Base-by-base conservation (phyloP, 371 early-diverging fungal species). In the Chytridiales sp. region DNA sequence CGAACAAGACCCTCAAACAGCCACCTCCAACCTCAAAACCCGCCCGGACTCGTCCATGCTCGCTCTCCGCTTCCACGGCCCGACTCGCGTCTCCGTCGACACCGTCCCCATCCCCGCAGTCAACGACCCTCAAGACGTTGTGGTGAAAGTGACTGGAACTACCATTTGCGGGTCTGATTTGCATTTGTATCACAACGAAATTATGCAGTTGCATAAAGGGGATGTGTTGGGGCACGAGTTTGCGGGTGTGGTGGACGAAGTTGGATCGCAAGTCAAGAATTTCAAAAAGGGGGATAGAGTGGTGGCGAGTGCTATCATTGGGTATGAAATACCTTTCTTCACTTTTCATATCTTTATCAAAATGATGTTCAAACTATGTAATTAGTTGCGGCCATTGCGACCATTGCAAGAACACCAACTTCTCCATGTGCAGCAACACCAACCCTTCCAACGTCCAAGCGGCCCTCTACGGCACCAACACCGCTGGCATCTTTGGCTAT, bases 81-180 rank as follows among this genome's bases (percentile, higher is more conserved):
- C 21, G 31, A 8, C 29, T 8, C 11, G 30, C 26, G 50, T 49
- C 17, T 17, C n/a, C 13, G 26, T 26, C 34, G 50, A 49, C 31
- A 13, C 21, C 17, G 50, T 49, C 29, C 50, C 50, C 13, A 49
- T 26, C 8, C 50, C 50, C 6, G 50, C 21, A 31, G 34, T 49
- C 13, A 30, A 21, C 15, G 50, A 49, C n/a, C 27, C 50, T 13
- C 21, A 11, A 13, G 50, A 49, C 1, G 50, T 49, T 1, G 34
- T 49, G 8, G 8, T n/a, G 17, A 49, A 49, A 21, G 64, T 84
- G 34, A 82, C 83, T 6, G 80, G 73, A 27, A 74, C 70, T 6
- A 67, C 74, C 27, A 72, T 87, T n/a, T 87, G 85, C 66, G 85
- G 85, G 3, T 76, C 77, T 19, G 87, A 87, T 59, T 40, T 83